A percentile compares a stretch with the other conserved stretches of the same genome.
Conservation (phyloP, 306 rosid genomes). For the Alnus rubra region DNA sequence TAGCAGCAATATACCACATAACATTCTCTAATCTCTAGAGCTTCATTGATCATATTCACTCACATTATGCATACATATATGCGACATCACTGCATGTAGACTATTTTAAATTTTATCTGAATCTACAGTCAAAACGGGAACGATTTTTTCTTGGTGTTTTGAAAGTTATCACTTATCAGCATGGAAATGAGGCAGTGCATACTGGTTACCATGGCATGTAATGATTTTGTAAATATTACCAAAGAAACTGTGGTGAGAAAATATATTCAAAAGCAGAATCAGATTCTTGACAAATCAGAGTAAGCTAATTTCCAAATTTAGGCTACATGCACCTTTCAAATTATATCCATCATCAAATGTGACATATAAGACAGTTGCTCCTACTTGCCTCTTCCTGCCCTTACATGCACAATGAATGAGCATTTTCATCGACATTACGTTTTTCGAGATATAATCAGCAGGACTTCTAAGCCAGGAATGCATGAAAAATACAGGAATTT, state of each 20-base stretch:
- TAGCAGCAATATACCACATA: not conserved
- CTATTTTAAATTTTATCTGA: not conserved
- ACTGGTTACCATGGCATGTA: not conserved
- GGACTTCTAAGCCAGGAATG: not conserved
- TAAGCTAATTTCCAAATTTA: not conserved
- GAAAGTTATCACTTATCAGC: not conserved
- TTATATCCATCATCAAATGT: conserved; percentile 19
- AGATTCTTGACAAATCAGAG: conserved; percentile 2
- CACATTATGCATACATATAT: not conserved
- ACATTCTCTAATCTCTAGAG: not conserved
- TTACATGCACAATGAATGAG: conserved; percentile 1
- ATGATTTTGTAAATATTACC: not conserved
- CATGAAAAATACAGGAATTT: conserved; percentile 9
- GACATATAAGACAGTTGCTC: conserved; percentile 17
- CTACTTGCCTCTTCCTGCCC: conserved; percentile 11
- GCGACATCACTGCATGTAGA: not conserved
- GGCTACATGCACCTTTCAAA: not conserved
- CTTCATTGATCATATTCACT: not conserved
- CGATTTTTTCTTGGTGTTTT: not conserved
- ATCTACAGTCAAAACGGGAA: not conserved
- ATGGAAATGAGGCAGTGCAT: not conserved
- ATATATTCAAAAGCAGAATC: not conserved
- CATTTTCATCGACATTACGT: not conserved
- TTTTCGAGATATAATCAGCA: conserved; percentile 6
- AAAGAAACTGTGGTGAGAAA: not conserved